These are phyloP conservation scores for Fusarium sp. DNA, from an alignment of 2,329 filamentous ascomycete genomes.

Conservation along the genomic window DNA sequence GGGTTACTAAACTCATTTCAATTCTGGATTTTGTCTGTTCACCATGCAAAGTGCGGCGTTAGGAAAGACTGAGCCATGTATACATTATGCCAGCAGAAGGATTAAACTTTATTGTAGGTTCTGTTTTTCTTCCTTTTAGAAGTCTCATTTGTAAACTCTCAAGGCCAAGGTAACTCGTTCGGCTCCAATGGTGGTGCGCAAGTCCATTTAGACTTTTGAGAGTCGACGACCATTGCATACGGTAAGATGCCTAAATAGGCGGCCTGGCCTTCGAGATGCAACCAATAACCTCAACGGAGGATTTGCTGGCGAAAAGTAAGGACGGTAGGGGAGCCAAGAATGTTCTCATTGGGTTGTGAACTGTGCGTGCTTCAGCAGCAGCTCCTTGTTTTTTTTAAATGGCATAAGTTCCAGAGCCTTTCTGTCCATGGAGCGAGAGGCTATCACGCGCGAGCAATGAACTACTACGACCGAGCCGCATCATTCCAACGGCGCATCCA, in stretches of 20 bases:
- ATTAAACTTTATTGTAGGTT: fast-evolving
- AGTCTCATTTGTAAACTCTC: neutral
- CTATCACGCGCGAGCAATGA: neutral
- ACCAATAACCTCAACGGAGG: neutral
- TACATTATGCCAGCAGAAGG: neutral
- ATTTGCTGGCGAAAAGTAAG: neutral
- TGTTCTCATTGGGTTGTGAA: neutral
- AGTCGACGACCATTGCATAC: too few species aligned
- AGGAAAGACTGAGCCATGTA: neutral
- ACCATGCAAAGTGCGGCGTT: too few species aligned
- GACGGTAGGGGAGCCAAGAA: neutral
- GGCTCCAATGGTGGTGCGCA: neutral
- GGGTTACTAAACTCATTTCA: neutral
- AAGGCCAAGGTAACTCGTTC: neutral
- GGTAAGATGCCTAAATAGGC: neutral
- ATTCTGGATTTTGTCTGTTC: neutral
- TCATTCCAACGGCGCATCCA: neutral
- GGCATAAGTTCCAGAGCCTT: too few species aligned
- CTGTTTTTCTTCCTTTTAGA: neutral
- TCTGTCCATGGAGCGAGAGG: neutral
- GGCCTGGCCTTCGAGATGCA: too few species aligned
- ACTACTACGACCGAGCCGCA: neutral
- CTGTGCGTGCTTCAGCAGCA: neutral
- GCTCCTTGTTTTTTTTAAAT: too few species aligned
- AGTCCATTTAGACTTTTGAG: neutral